phyloP scores from a whole-genome alignment of 1,284 basidiomycete species.

The Thecaphora thlaspeos region DNA sequence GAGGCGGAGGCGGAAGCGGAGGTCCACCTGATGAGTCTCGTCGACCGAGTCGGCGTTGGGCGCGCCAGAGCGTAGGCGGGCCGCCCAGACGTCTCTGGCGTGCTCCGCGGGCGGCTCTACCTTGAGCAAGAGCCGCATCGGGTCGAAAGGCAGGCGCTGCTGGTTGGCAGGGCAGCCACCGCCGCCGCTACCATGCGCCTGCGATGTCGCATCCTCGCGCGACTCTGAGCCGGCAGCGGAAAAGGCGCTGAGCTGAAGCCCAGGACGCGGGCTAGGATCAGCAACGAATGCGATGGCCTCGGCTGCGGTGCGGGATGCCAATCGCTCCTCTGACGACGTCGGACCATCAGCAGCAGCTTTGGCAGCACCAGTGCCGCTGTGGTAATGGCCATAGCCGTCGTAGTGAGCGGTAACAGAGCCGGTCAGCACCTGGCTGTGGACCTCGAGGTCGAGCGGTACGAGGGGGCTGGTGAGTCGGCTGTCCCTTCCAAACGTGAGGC shows the following conservation, averaged over 20 bases:
- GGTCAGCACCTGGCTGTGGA: neutral
- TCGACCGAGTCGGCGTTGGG: neutral
- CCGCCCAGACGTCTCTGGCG: conserved; percentile 15
- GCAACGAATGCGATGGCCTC: conserved; percentile 16
- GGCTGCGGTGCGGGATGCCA: neutral
- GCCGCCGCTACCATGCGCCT: neutral
- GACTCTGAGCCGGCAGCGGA: neutral
- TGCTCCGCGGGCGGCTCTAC: conserved; percentile 21
- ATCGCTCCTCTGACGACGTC: neutral
- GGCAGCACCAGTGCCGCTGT: no score
- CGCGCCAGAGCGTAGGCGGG: neutral
- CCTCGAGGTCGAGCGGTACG: conserved; percentile 7
- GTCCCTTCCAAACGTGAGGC: conserved; percentile 16
- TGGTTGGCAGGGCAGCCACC: neutral
- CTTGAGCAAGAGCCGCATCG: conserved; percentile 19
- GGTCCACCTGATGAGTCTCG: conserved; percentile 9
- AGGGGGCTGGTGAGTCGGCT: conserved; percentile 7
- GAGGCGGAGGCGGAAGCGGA: conserved; percentile 26
- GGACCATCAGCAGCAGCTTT: no score
- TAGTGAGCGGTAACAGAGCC: no score
- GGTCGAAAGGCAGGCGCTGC: conserved; percentile 8
- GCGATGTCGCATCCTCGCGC: neutral
- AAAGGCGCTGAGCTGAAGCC: neutral
- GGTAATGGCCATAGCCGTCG: no score
- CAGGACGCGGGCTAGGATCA: neutral